These are phyloP conservation scores for Pleurotus sapidus DNA, from an alignment of 768 basidiomycete genomes.

Conservation along the genomic window DNA sequence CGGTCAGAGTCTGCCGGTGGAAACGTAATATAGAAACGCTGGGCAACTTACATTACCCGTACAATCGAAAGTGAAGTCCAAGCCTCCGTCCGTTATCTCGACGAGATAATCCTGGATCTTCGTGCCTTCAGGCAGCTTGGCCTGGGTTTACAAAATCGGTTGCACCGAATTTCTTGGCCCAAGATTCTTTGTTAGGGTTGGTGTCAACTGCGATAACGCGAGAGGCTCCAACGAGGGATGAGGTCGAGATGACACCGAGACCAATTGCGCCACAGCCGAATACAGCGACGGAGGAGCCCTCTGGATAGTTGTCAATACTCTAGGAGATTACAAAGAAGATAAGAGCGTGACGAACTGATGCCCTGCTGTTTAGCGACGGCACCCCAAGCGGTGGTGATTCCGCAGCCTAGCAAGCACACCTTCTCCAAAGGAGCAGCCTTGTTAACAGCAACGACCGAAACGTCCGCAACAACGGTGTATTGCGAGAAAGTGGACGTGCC, in stretches of 20 bases:
- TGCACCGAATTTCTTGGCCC: constrained; percentile 93
- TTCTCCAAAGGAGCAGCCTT: constrained; percentile 87
- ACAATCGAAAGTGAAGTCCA: constrained; percentile 96
- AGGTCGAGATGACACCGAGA: constrained; percentile 85
- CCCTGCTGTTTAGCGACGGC: constrained; percentile 90
- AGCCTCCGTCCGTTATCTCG: constrained; percentile 92
- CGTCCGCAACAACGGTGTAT: constrained; percentile 97
- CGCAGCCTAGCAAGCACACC: constrained; percentile 95
- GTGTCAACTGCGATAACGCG: constrained; percentile 92
- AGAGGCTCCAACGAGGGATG: constrained; percentile 72
- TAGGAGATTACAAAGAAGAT: neutral
- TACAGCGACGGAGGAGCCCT: constrained; percentile 85
- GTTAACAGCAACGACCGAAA: constrained; percentile 91
- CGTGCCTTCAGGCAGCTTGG: constrained; percentile 67
- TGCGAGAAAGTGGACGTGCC: constrained; percentile 99
- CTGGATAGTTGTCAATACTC: constrained; percentile 30
- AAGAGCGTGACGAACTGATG: constrained; percentile 51
- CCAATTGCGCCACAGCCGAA: constrained; percentile 98
- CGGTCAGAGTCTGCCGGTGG: neutral
- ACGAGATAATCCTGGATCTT: constrained; percentile 88
- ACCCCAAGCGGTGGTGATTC: constrained; percentile 99
- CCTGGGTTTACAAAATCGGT: constrained; percentile 93
- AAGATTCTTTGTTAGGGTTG: constrained; percentile 80
- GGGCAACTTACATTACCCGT: constrained; percentile 70
- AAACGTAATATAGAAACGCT: constrained; percentile 26